Evolutionary conservation across 2,329 filamentous ascomycete species (phyloP).

Genomic region (Knoxdaviesia proteae): DNA sequence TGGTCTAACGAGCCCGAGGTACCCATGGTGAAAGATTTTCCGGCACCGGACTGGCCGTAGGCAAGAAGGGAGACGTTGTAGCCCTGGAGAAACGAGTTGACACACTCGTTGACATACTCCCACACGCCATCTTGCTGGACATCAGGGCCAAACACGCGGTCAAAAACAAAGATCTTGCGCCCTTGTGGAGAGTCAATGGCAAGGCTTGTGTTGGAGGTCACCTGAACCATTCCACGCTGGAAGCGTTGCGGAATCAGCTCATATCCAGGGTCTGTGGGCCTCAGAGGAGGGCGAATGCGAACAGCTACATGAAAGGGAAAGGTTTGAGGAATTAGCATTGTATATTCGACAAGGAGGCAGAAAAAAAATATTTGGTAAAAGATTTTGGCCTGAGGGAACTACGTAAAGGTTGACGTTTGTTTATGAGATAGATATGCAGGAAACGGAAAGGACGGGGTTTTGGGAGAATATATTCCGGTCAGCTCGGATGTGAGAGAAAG

Average conservation of each 20-base stretch:
- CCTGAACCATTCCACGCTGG: constrained; percentile 78
- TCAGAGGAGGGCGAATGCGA: constrained; percentile 73
- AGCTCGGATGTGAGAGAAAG: neutral
- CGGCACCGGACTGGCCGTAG: constrained; percentile 91
- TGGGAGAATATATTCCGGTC: neutral
- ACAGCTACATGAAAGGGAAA: constrained; percentile 38
- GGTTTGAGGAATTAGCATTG: neutral
- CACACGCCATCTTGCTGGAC: constrained; percentile 75
- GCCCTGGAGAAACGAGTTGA: constrained; percentile 75
- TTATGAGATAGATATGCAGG: neutral
- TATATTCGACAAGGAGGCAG: constrained; percentile 3
- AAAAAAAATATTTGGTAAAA: neutral
- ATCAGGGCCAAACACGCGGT: constrained; percentile 76
- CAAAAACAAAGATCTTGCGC: constrained; percentile 88
- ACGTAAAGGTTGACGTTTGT: neutral
- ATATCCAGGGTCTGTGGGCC: constrained; percentile 69
- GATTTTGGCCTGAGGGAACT: neutral
- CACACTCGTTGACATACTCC: constrained; percentile 82
- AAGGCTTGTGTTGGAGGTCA: constrained; percentile 65
- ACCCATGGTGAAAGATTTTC: constrained; percentile 98
- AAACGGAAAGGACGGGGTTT: neutral
- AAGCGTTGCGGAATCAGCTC: constrained; percentile 93
- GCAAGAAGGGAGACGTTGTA: constrained; percentile 97
- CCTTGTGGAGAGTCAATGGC: constrained; percentile 82
- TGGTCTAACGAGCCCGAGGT: constrained; percentile 74